Evolutionary conservation across 768 basidiomycete species (phyloP).

Genomic region (Tricholoma sp.): DNA sequence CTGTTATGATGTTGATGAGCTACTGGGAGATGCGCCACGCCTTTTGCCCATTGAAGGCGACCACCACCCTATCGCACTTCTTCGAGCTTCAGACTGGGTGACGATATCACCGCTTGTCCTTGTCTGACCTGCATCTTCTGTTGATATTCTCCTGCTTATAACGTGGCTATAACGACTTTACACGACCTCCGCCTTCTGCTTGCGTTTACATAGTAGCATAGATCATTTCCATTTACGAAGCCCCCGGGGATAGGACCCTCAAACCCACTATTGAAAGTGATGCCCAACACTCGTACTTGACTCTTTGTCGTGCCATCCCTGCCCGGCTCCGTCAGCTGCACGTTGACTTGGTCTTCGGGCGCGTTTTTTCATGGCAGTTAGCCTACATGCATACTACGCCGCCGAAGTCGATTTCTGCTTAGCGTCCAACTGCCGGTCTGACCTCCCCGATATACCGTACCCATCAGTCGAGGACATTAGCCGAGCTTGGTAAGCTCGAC

Average conservation of each 20-base stretch:
- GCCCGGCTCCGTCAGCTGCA: not conserved
- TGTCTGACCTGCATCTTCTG: too few relatives aligned
- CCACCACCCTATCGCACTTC: not conserved
- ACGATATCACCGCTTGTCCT: not conserved
- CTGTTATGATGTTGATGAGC: not conserved
- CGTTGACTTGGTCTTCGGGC: not conserved
- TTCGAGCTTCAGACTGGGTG: not conserved
- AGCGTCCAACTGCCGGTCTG: not conserved
- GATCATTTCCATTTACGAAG: too few relatives aligned
- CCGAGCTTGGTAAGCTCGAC: not conserved
- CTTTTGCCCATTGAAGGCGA: not conserved
- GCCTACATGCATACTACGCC: not conserved
- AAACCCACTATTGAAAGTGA: not conserved
- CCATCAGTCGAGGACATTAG: too few relatives aligned
- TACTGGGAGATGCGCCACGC: not conserved
- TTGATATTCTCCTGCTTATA: too few relatives aligned
- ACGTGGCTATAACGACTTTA: too few relatives aligned
- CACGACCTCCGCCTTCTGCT: too few relatives aligned
- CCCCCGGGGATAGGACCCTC: not conserved
- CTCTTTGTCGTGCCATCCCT: not conserved
- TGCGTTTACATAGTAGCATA: too few relatives aligned
- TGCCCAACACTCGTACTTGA: not conserved
- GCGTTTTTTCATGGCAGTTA: not conserved
- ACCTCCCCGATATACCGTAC: too few relatives aligned
- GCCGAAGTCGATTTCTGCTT: not conserved